Evolutionary conservation across 2,329 filamentous ascomycete genomes (phyloP), one percentile per base, ranked within the genome.

Genomic region (Epichloe coenophiala): DNA sequence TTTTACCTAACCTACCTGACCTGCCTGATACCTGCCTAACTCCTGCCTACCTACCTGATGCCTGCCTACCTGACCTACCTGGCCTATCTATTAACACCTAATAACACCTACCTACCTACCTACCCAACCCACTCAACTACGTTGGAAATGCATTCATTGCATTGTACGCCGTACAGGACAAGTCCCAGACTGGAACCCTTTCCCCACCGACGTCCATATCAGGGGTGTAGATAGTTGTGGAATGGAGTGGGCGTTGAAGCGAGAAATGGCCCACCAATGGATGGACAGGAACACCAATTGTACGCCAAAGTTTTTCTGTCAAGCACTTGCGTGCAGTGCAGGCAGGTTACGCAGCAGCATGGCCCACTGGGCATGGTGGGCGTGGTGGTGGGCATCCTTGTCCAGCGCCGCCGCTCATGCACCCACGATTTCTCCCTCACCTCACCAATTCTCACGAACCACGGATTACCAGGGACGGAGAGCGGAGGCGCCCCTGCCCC

Each of bases 371-470:
- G 7, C 23, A 8, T 27, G 23, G 23, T 27, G 23, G 23, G 6
- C 23, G 1, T 27, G 23, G 23, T 17, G 23, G 47, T 49, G 52
- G 52, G 40, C 19, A 21, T 19, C 54, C 55, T 50, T 55, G 53
- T 49, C 27, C 48, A 43, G 40, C 41, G 51, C 45, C 45, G 51
- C 45, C 27, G 45, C 23, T 45, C 52, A 53, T 56, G 54, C 55
- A 55, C 51, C 49, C 52, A 52, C 48, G 45, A 51, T 44, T 37
- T 33, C 49, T 48, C 49, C 47, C 42, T 48, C 49, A 51, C 51
- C 38, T 48, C 49, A 51, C 51, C 38, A 52, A 50, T 50, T 39
- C 45, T 50, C 51, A 53, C 51, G 50, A 55, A 56, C 55, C 53
- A 53, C 51, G 50, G 53, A 56, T 53, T 52, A 47, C 33, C 13